Conservation (phyloP, 257 asterid genomes). For the Ophiorrhiza pumila region DNA sequence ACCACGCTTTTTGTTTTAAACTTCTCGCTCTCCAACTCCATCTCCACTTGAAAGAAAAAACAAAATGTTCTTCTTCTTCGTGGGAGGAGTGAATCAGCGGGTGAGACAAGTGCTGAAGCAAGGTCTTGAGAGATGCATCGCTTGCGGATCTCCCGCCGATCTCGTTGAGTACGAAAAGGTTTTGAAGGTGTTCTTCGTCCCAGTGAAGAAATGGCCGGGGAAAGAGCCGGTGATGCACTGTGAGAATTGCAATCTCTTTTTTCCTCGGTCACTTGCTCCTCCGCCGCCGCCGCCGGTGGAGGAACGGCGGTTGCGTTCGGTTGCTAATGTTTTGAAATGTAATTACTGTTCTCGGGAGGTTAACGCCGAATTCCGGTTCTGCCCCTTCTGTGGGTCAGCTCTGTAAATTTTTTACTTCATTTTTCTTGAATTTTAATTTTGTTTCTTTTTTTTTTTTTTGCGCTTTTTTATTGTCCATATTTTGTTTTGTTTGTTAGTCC, state of each 20-base stretch:
- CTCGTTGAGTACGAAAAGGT: slow-evolving; percentile 78
- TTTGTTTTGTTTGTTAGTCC: too few relatives aligned
- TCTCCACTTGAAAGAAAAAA: background rate
- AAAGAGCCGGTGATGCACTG: slow-evolving; percentile 65
- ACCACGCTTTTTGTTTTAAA: too few relatives aligned
- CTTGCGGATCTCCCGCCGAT: slow-evolving; percentile 73
- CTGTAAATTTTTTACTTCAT: slow-evolving; percentile 23
- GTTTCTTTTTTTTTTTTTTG: background rate
- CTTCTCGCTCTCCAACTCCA: background rate
- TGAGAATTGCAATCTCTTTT: slow-evolving; percentile 55
- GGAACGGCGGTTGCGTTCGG: slow-evolving; percentile 13
- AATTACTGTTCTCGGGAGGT: slow-evolving; percentile 51
- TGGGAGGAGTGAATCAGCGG: slow-evolving; percentile 72
- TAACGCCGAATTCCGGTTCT: slow-evolving; percentile 52
- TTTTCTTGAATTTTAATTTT: background rate
- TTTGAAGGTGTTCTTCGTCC: slow-evolving; percentile 72
- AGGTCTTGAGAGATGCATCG: slow-evolving; percentile 63
- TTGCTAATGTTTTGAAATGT: slow-evolving; percentile 31
- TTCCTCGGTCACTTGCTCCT: slow-evolving; percentile 44
- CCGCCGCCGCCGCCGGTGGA: slow-evolving; percentile 18
- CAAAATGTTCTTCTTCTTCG: slow-evolving; percentile 74
- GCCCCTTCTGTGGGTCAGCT: slow-evolving; percentile 70
- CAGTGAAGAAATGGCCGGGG: slow-evolving; percentile 85
- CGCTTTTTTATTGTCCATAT: too few relatives aligned
- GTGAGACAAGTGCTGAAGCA: slow-evolving; percentile 61